Base-by-base conservation (phyloP, 495 filamentous ascomycete genomes). In the Amphirosellinia nigrospora region DNA sequence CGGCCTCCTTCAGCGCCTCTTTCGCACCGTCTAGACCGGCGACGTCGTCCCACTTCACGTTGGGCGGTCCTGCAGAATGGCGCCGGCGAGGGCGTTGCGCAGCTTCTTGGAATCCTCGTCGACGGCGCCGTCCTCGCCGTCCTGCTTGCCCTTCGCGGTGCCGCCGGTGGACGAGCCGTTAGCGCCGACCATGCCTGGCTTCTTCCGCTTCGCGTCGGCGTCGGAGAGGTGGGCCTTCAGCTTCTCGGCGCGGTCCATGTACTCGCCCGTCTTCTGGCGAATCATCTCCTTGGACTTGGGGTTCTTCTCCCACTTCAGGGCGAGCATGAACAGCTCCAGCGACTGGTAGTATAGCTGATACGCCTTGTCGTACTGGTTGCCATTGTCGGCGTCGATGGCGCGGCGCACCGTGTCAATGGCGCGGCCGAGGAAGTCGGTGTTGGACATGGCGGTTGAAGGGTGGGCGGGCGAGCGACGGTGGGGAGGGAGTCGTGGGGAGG, bases 281-380 rank as follows among this genome's bases (percentile, higher is more conserved):
- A 99, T 97, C 89, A 97, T 97, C 79, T 97, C 93, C 83, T 99
- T 98, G 52, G 92, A 93, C 70, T 93, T 94, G 45, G 89, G 88
- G 82, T 97, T 98, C 86, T 98, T 99, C 84, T 98, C 95, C 94
- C 94, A 98, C 84, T 98, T 98, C 36, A 97, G 83, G 11, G 94
- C 95, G 53, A 97, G 89, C 92, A 98, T 95, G 83, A 98, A 98
- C 62, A 96, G 86, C 82, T 98, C 94, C 71, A 98, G 90, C 70
- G 94, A 88, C 76, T 92, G 89, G 84, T 97, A 97, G 87, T 99
- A 99, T 61, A 89, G 83, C 76, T 97, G 92, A 82, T 97, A 98
- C 61, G 96, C 96, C 78, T 96, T 93, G 72, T 98, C 93, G 81
- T 98, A 99, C 73, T 98, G 92, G 71, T 91, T 92, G n/a, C 91